Conservation (phyloP, 2,329 filamentous ascomycete species). For the Penicillium sp. region DNA sequence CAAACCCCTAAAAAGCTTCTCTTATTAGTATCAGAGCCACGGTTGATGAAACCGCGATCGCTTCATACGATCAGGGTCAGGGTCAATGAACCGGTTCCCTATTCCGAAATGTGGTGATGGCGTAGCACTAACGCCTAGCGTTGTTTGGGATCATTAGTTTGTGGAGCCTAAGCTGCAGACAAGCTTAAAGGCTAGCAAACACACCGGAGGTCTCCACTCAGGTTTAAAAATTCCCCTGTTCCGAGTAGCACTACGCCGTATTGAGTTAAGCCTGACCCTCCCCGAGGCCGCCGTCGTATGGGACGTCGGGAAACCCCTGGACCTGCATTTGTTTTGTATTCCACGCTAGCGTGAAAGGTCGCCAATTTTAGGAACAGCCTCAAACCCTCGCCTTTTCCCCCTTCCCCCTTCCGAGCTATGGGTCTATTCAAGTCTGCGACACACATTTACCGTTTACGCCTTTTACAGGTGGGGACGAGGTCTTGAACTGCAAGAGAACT, state of each 20-base stretch:
- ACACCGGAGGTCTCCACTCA: neutral
- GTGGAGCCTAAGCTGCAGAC: slow-evolving; percentile 9
- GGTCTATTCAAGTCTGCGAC: neutral
- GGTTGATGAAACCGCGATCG: slow-evolving; percentile 20
- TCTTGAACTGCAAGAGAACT: neutral
- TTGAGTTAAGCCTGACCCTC: neutral
- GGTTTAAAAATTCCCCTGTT: neutral
- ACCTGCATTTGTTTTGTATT: neutral
- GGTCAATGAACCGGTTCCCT: slow-evolving; percentile 16
- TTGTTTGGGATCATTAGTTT: slow-evolving; percentile 13
- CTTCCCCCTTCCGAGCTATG: neutral
- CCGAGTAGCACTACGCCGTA: slow-evolving; percentile 10
- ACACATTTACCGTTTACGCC: neutral
- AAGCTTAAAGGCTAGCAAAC: slow-evolving; percentile 12
- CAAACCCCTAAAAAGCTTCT: neutral
- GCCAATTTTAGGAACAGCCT: slow-evolving; percentile 1
- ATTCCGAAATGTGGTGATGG: slow-evolving; percentile 1
- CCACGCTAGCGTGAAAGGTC: neutral
- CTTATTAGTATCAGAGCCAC: neutral
- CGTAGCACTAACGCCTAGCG: slow-evolving; percentile 11
- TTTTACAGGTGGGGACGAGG: neutral
- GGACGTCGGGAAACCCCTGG: slow-evolving; percentile 2
- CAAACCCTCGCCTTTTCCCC: neutral
- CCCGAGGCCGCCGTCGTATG: neutral
- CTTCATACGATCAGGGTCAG: slow-evolving; percentile 9